These are phyloP conservation scores for Aeschynomene evenia DNA, from an alignment of 306 rosid species.

Conservation along the genomic window DNA sequence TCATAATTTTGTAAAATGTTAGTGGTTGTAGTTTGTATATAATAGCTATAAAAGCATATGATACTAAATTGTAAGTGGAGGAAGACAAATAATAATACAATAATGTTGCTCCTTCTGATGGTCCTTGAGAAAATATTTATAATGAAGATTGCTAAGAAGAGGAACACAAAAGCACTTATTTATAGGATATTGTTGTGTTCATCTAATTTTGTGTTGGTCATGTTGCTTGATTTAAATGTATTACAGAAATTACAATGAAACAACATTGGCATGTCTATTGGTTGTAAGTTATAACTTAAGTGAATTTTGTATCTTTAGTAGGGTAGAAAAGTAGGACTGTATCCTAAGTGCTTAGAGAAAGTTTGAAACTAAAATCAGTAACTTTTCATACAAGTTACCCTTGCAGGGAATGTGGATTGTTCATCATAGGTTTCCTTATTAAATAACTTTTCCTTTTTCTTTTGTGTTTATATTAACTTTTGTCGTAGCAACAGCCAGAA, in stretches of 20 bases:
- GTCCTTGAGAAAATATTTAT: conserved; percentile 9
- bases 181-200: not conserved
- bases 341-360: not conserved
- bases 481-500: conserved; percentile 3
- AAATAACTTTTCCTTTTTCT: not conserved
- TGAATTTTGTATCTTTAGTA: not conserved
- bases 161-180: not conserved
- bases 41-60: not conserved
- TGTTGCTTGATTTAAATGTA: not conserved
- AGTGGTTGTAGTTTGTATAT: conserved; percentile 13
- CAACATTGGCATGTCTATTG: not conserved
- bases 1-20: conserved; percentile 9
- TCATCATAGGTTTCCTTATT: not conserved
- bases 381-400: not conserved
- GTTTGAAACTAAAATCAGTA: not conserved
- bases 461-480: not conserved
- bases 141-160: not conserved
- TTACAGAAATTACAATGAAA: not conserved
- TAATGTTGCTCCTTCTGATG: not conserved
- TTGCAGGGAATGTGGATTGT: conserved; percentile 1
- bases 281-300: too few relatives aligned
- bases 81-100: not conserved
- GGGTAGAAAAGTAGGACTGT: not conserved
- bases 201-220: not conserved
- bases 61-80: not conserved